phyloP scores from a whole-genome alignment of 352 stramenopile genomes.

The Phytopythium delawarense region DNA sequence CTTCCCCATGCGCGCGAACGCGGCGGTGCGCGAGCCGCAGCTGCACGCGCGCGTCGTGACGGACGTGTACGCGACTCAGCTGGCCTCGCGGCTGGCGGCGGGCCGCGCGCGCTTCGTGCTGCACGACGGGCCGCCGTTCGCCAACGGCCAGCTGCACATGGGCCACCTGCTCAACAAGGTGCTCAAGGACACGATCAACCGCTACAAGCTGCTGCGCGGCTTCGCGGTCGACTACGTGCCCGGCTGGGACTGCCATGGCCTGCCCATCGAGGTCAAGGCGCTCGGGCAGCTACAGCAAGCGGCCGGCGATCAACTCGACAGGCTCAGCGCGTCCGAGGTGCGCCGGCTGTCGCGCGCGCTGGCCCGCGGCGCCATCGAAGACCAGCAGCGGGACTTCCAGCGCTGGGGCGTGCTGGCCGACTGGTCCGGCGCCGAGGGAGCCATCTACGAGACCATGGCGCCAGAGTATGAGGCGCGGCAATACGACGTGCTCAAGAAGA shows the following conservation, averaged over 20 bases:
- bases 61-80: conserved; percentile 50
- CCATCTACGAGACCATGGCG: conserved; percentile 93
- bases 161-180: conserved; percentile 93
- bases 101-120: conserved; percentile 82
- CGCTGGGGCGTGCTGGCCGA: conserved; percentile 93
- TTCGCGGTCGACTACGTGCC: conserved; percentile 95
- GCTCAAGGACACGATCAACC: conserved; percentile 99
- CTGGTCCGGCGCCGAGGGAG: conserved; percentile 54
- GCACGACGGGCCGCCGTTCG: conserved; percentile 98
- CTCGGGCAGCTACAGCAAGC: conserved; percentile 88
- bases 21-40: conserved; percentile 67
- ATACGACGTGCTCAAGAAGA: conserved; percentile 96
- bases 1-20: conserved; percentile 97
- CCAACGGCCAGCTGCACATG: conserved; percentile 98
- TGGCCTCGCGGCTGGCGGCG: background rate
- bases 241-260: conserved; percentile 98
- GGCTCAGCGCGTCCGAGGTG: conserved; percentile 89
- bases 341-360: conserved; percentile 90
- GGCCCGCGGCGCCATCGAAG: conserved; percentile 89
- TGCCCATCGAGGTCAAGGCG: conserved; percentile 99
- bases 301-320: conserved; percentile 11
- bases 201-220: conserved; percentile 92
- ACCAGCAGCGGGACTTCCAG: conserved; percentile 92
- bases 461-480: conserved; percentile 95
- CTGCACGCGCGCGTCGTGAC: conserved; percentile 65